Evolutionary conservation across 495 filamentous ascomycete genomes (phyloP).

Genomic region (Penicillium taxi): DNA sequence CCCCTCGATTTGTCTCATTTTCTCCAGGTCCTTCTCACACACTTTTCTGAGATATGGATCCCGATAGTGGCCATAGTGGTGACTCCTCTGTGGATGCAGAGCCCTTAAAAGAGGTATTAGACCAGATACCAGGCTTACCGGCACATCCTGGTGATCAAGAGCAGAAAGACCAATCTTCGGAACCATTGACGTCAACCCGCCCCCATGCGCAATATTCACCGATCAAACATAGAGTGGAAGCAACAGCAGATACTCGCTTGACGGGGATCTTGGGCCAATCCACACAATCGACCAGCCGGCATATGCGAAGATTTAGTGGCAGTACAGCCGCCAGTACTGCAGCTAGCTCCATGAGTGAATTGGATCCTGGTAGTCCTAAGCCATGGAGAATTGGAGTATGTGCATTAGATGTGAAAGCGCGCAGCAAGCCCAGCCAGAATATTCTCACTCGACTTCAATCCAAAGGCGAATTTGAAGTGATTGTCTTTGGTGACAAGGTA

Average conservation of each 20-base stretch:
- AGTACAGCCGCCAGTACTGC: slow-evolving; percentile 68
- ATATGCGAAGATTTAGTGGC: slow-evolving; percentile 64
- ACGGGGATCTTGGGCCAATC: slow-evolving; percentile 29
- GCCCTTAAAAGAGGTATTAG: slow-evolving; percentile 9
- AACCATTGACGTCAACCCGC: slow-evolving; percentile 10
- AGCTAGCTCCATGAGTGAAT: slow-evolving; percentile 54
- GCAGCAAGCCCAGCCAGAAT: slow-evolving; percentile 91
- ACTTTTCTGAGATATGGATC: slow-evolving; percentile 15
- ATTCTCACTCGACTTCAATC: slow-evolving; percentile 86
- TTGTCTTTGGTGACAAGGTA: slow-evolving; percentile 97
- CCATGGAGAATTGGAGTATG: slow-evolving; percentile 79
- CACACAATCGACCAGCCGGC: slow-evolving; percentile 61
- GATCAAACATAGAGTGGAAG: slow-evolving; percentile 17
- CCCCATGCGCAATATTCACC: slow-evolving; percentile 5
- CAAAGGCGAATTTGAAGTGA: slow-evolving; percentile 87
- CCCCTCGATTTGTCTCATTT: slow-evolving; percentile 37
- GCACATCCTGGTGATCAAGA: slow-evolving; percentile 9
- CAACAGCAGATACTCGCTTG: slow-evolving; percentile 16
- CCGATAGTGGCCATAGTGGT: slow-evolving; percentile 13
- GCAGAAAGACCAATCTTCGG: slow-evolving; percentile 12
- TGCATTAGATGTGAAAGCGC: slow-evolving; percentile 88
- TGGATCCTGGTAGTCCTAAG: slow-evolving; percentile 28
- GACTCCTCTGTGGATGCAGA: slow-evolving; percentile 35
- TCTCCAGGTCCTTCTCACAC: slow-evolving; percentile 50
- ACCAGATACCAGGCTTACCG: slow-evolving; percentile 6